phyloP scores from a whole-genome alignment of 148 eudicot species.

The Talinum fruticosum region DNA sequence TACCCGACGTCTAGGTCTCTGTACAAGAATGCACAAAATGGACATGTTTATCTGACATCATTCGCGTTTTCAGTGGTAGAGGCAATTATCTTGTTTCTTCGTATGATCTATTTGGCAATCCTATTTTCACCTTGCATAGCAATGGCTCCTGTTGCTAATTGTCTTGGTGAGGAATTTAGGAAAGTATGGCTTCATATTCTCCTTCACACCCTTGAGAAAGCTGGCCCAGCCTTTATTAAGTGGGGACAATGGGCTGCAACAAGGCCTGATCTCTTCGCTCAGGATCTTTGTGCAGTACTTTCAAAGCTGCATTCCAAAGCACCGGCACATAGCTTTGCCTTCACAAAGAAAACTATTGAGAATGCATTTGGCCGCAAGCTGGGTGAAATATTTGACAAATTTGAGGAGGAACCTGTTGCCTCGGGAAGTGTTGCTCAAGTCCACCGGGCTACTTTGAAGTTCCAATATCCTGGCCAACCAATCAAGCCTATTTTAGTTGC shows the following conservation, averaged over 20 bases:
- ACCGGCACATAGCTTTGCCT: slow-evolving; percentile 69
- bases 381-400: slow-evolving; percentile 70
- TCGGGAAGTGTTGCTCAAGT: slow-evolving; percentile 89
- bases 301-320: slow-evolving; percentile 68
- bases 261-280: slow-evolving; percentile 81
- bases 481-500: slow-evolving; percentile 68
- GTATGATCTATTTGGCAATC: slow-evolving; percentile 60
- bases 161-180: slow-evolving; percentile 64
- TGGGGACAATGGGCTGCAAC: slow-evolving; percentile 99
- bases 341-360: slow-evolving; percentile 63
- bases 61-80: slow-evolving; percentile 50
- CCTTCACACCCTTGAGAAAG: slow-evolving; percentile 62
- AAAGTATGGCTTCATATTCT: slow-evolving; percentile 57
- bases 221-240: slow-evolving; percentile 92
- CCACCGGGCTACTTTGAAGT: slow-evolving; percentile 68
- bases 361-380: slow-evolving; percentile 70
- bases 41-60: slow-evolving; percentile 52
- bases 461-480: slow-evolving; percentile 52
- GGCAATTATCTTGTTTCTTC: slow-evolving; percentile 45
- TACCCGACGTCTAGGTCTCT: slow-evolving; percentile 42
- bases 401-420: slow-evolving; percentile 81
- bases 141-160: slow-evolving; percentile 79
- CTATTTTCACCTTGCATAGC: slow-evolving; percentile 73
- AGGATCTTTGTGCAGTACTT: slow-evolving; percentile 63
- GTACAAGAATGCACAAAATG: slow-evolving; percentile 57